Evolutionary conservation across 1,139 yeast species (phyloP), one percentile per base, ranked within the genome.

Genomic region (Candida frijolesensis): DNA sequence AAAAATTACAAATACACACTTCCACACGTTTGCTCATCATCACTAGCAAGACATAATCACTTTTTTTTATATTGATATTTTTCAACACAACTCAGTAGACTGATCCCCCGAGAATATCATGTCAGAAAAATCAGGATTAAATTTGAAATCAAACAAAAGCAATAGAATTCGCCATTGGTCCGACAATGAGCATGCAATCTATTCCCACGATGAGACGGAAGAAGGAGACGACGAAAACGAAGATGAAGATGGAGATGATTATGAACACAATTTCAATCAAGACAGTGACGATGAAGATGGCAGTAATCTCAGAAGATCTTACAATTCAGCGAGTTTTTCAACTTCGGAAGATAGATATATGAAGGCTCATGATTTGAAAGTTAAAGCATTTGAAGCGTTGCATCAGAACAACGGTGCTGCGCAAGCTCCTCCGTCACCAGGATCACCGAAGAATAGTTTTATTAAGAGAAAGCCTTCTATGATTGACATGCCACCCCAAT

Each of bases 301-400:
- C 35, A 69, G 64, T 11, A 51, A 55, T 25, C 57, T 71, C 33
- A 60, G 75, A 18, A 63, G 63, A 46, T 68, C 77, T 1, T 64
- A 61, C 56, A 71, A 65, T 48, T 73, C 81, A n/a, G 75, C 86
- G 1, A 85, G 83, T 62, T 85, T 74, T 60, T 83, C 92, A 1
- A 77, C 85, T 51, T 80, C 84, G 2, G 92, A 89, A 60, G 95
- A 88, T 59, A 78, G 76, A 60, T 75, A 78, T 60, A 74, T 85
- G 60, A 81, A 80, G 62, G 90, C 85, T 51, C 84, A 86, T 54
- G 91, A 86, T 57, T 85, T 90, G 57, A 87, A 87, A 61, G 66
- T 83, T 49, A 76, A 79, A 56, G 89, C 94, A 0, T 74, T 87
- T 53, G 83, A 79, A 57, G 84, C 84, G 6, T 68, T 81, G 45